Evolutionary conservation across 495 filamentous ascomycete species (phyloP), one percentile per base, ranked within the genome.

Genomic region (Choiromyces venosus): DNA sequence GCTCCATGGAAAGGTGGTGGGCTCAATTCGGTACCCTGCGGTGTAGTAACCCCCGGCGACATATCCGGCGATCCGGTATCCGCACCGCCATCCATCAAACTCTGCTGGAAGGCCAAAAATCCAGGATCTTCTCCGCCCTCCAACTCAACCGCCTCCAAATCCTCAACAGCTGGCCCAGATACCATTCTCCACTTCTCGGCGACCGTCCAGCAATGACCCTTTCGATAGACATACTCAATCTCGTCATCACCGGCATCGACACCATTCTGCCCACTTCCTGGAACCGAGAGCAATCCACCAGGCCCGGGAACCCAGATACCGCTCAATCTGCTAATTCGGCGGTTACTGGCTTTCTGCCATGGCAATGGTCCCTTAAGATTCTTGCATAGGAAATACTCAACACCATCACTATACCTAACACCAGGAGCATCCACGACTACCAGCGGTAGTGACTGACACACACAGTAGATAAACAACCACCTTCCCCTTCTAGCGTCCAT

Each of bases 341-440:
- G 88, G 73, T 85, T 86, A 73, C 86, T 85, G 66, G 93, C 91
- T 69, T 91, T 89, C 66, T 90, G 89, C 96, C 95, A 99, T 3
- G 95, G 94, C 2, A 89, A 86, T 74, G 90, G 89, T 33, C 91
- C 91, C 76, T 91, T 90, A 0, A 94, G 90, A 14, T 92, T 90
- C 81, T 97, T 88, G 83, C 94, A 98, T n/a, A 98, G 87, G 85
- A 97, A 98, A 83, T 98, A 97, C 82, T 97, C 96, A 16, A 96
- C 93, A 5, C 89, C 90, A 38, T 97, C 89, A 0, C 87, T 91
- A 76, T 86, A 94, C 72, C 87, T 86, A 56, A 97, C 82, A 16
- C 88, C 91, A 2, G 91, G 91, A 4, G 92, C 93, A 83, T 98
- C 96, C 37, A 96, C 87, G 1, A 96, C 91, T 6, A 97, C 85